Evolutionary conservation across 331 rosid species (phyloP).

Genomic region (Pyrus hybrid): DNA sequence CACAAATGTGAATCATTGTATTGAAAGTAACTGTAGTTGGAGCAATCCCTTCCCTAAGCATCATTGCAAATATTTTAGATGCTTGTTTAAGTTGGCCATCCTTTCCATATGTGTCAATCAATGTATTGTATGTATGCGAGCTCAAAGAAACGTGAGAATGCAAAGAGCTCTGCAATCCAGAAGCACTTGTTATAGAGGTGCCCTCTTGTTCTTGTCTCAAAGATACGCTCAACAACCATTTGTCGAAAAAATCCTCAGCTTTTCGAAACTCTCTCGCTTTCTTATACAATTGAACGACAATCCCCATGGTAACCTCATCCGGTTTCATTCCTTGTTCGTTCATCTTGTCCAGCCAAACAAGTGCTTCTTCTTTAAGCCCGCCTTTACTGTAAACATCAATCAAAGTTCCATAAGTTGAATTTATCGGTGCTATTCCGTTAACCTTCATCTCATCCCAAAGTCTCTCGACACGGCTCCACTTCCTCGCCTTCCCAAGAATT

Average conservation of each 20-base stretch:
- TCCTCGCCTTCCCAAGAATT: conserved; percentile 55
- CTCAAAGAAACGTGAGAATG: conserved; percentile 32
- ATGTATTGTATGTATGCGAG: conserved; percentile 67
- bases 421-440: conserved; percentile 55
- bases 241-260: conserved; percentile 69
- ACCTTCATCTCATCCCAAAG: conserved; percentile 77
- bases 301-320: conserved; percentile 92
- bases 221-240: conserved; percentile 56
- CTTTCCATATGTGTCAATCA: conserved; percentile 83
- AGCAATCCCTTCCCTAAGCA: conserved; percentile 73
- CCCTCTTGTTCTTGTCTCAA: conserved; percentile 16
- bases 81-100: conserved; percentile 84
- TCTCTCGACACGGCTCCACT: conserved; percentile 53
- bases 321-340: conserved; percentile 64
- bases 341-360: conserved; percentile 77
- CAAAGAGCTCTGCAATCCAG: conserved; percentile 13
- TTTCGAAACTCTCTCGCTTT: conserved; percentile 70
- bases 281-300: conserved; percentile 82
- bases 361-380: conserved; percentile 63
- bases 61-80: conserved; percentile 55
- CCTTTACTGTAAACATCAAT: conserved; percentile 84
- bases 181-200: conserved; percentile 1
- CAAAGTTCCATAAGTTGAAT: conserved; percentile 90
- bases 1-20: conserved; percentile 90
- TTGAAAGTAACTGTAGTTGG: conserved; percentile 89